These are phyloP conservation scores for Lactarius trivialis DNA, from an alignment of 768 basidiomycete genomes.

Conservation along the genomic window DNA sequence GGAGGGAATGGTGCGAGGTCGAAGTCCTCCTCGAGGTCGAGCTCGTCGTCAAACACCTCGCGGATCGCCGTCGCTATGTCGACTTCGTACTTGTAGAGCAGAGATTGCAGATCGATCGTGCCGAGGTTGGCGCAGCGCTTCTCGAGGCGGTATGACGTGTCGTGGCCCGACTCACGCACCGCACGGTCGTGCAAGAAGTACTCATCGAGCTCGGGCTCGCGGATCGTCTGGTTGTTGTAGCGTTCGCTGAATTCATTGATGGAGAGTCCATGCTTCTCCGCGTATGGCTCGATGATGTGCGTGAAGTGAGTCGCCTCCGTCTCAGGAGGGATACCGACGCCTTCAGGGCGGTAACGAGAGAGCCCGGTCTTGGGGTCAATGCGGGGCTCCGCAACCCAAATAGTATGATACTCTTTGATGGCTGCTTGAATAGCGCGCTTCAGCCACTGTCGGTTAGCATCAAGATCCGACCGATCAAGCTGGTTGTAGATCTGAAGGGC, in stretches of 20 bases:
- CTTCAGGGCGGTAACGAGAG: constrained; percentile 90
- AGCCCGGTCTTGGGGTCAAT: constrained; percentile 93
- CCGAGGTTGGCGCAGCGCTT: constrained; percentile 95
- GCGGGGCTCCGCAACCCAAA: constrained; percentile 93
- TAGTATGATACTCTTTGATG: constrained; percentile 97
- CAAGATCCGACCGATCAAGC: constrained; percentile 76
- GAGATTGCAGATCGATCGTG: constrained; percentile 90
- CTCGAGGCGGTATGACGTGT: constrained; percentile 96
- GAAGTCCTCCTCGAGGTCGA: constrained; percentile 92
- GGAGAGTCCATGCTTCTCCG: constrained; percentile 84
- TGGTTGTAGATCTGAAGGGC: constrained; percentile 97
- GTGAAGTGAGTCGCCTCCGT: constrained; percentile 99
- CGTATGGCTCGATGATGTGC: constrained; percentile 93
- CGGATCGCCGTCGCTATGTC: constrained; percentile 98
- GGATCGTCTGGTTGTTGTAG: constrained; percentile 79
- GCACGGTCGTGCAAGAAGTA: constrained; percentile 97
- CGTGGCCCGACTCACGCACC: constrained; percentile 94
- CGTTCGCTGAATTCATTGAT: constrained; percentile 95
- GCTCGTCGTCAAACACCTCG: constrained; percentile 88
- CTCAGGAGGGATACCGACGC: constrained; percentile 94
- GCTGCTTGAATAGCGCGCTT: constrained; percentile 95
- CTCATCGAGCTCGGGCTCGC: constrained; percentile 87
- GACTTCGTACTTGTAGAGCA: constrained; percentile 97
- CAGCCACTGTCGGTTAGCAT: constrained; percentile 82
- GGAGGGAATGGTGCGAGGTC: constrained; percentile 88